Percentiles rank a stretch among this genome's conserved stretches.
phyloP scores from a whole-genome alignment of 2,329 filamentous ascomycete genomes.

The Alternaria alternata region DNA sequence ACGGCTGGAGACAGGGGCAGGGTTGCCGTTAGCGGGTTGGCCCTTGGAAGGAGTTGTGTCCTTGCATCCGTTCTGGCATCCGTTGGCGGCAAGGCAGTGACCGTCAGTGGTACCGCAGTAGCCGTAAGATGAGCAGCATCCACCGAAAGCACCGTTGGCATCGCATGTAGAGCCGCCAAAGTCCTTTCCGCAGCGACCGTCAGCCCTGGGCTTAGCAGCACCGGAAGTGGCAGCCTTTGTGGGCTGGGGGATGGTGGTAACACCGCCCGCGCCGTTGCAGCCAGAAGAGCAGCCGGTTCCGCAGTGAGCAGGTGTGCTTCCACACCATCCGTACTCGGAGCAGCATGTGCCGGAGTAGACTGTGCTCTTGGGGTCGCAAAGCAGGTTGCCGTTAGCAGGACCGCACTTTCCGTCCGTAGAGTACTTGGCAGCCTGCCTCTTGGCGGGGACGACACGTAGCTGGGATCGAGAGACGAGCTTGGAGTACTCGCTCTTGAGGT shows the following conservation, averaged over 20 bases:
- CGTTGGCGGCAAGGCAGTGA: slow-evolving; percentile 48
- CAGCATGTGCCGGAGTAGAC: slow-evolving; percentile 58
- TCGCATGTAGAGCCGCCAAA: slow-evolving; percentile 53
- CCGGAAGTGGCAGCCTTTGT: slow-evolving; percentile 18
- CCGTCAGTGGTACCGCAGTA: slow-evolving; percentile 50
- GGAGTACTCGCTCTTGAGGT: slow-evolving; percentile 36
- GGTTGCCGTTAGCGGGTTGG: slow-evolving; percentile 7
- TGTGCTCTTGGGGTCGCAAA: slow-evolving; percentile 56
- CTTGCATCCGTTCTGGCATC: slow-evolving; percentile 53
- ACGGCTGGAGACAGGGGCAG: slow-evolving; percentile 30
- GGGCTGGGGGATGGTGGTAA: slow-evolving; percentile 14
- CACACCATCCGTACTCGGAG: slow-evolving; percentile 56
- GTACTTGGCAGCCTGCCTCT: slow-evolving; percentile 44
- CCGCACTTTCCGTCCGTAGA: slow-evolving; percentile 53
- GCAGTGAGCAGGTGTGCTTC: slow-evolving; percentile 52
- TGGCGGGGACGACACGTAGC: slow-evolving; percentile 30
- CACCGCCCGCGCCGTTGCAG: slow-evolving; percentile 35
- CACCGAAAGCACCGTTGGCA: slow-evolving; percentile 49
- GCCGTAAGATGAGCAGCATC: slow-evolving; percentile 50
- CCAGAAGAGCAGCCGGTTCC: slow-evolving; percentile 52
- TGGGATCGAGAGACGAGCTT: slow-evolving; percentile 30
- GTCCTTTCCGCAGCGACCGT: slow-evolving; percentile 53
- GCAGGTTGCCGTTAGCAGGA: slow-evolving; percentile 48
- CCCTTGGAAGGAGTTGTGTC: slow-evolving; percentile 24
- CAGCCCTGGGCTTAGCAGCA: slow-evolving; percentile 30